Evolutionary conservation across 441 rosid genomes (phyloP).

Genomic region (Jatropha podagrica): DNA sequence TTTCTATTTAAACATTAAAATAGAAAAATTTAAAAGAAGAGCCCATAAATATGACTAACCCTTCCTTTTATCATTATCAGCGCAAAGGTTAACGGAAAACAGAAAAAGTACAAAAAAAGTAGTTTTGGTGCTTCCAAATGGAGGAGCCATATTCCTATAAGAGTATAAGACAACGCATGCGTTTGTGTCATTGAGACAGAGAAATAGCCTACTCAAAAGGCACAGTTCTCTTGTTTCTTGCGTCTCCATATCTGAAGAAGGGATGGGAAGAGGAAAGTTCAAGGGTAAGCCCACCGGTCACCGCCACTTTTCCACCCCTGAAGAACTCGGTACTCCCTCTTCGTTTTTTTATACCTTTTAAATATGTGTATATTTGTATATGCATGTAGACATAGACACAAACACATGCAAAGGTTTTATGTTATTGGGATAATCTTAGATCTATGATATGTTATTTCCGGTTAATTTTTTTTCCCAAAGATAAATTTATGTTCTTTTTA

Average conservation of each 20-base stretch:
- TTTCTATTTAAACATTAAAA: too few species aligned
- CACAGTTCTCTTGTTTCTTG: not conserved
- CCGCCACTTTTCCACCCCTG: slow-evolving; percentile 89
- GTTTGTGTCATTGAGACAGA: not conserved
- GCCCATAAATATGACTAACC: too few species aligned
- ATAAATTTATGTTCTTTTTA: not conserved
- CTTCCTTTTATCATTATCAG: not conserved
- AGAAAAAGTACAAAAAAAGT: not conserved
- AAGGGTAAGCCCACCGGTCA: slow-evolving; percentile 98
- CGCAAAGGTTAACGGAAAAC: not conserved
- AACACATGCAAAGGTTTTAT: not conserved
- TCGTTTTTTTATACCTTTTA: too few species aligned
- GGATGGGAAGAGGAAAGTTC: slow-evolving; percentile 96
- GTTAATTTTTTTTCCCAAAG: too few species aligned
- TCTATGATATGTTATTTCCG: not conserved
- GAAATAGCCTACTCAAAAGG: not conserved
- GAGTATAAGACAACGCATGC: too few species aligned
- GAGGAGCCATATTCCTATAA: too few species aligned
- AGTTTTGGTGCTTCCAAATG: too few species aligned
- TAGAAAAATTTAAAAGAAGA: too few species aligned
- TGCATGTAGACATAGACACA: not conserved
- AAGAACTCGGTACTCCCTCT: slow-evolving; percentile 18
- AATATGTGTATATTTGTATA: too few species aligned
- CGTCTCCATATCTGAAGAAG: not conserved
- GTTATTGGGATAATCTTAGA: not conserved